These are phyloP conservation scores for Neonectria neomacrospora DNA, from an alignment of 2,329 filamentous ascomycete species.

Conservation along the genomic window DNA sequence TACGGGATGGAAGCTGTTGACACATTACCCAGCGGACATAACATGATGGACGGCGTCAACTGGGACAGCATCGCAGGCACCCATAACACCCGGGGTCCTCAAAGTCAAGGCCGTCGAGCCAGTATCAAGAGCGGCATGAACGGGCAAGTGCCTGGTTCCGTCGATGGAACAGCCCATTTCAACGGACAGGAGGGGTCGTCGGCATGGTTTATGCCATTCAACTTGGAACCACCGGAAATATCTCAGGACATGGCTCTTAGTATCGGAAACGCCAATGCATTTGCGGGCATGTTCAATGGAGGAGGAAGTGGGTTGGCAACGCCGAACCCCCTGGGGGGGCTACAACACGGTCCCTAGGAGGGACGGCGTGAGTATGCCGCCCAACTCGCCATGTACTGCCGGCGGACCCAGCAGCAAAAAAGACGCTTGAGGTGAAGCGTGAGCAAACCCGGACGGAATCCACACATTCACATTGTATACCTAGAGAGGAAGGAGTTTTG, in stretches of 20 bases:
- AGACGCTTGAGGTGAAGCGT: conserved; percentile 1
- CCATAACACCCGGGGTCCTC: conserved; percentile 41
- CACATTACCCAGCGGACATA: conserved; percentile 50
- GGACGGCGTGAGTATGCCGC: conserved; percentile 29
- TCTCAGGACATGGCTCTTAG: conserved; percentile 59
- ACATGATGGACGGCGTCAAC: conserved; percentile 55
- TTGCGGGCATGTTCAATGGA: conserved; percentile 60
- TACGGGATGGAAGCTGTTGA: conserved; percentile 66
- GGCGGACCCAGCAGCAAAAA: conserved; percentile 6
- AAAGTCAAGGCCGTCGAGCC: conserved; percentile 43
- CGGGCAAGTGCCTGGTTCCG: conserved; percentile 39
- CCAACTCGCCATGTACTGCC: not conserved
- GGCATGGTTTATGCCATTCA: conserved; percentile 94
- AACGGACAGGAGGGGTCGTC: conserved; percentile 63
- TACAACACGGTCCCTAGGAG: conserved; percentile 47
- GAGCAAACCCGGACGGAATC: conserved; percentile 4
- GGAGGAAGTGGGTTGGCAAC: conserved; percentile 53
- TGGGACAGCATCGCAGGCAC: conserved; percentile 57
- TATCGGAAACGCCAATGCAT: conserved; percentile 59
- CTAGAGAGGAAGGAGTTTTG: conserved; percentile 11
- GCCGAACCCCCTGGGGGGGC: conserved; percentile 48
- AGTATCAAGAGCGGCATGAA: conserved; percentile 46
- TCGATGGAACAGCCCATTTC: conserved; percentile 39
- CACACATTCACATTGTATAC: conserved; percentile 5
- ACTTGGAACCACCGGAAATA: conserved; percentile 80